These are phyloP conservation scores for Beauveria caledonica DNA, from an alignment of 2,329 filamentous ascomycete genomes.

Conservation along the genomic window DNA sequence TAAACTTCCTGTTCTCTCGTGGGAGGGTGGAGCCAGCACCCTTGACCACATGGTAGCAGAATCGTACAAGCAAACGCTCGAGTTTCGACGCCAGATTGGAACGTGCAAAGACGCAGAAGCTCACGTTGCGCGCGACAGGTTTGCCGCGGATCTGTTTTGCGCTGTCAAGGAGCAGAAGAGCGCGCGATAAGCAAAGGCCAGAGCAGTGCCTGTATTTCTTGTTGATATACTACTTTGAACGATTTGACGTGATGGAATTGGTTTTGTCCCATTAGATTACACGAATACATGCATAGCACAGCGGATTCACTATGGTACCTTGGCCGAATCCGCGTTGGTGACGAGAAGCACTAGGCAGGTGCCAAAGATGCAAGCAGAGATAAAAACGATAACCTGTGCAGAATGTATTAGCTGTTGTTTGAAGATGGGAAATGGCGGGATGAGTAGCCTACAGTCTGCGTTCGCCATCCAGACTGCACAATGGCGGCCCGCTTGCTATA, in stretches of 20 bases:
- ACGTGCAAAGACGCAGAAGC: constrained; percentile 43
- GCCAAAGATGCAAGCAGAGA: constrained; percentile 55
- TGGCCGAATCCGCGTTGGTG: constrained; percentile 20
- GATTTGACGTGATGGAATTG: not conserved
- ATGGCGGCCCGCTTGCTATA: constrained; percentile 73
- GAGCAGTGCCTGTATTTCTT: not conserved
- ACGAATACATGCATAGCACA: not conserved
- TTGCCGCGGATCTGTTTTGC: constrained; percentile 60
- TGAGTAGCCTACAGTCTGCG: constrained; percentile 61
- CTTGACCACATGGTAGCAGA: constrained; percentile 32
- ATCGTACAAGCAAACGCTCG: constrained; percentile 43
- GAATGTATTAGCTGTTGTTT: not conserved
- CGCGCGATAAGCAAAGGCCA: not conserved
- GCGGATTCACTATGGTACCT: not conserved
- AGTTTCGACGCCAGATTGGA: constrained; percentile 60
- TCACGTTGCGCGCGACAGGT: constrained; percentile 22
- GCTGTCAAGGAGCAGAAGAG: constrained; percentile 24
- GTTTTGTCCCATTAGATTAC: not conserved
- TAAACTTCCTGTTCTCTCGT: constrained; percentile 52
- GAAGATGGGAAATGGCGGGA: not conserved
- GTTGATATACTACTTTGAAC: not conserved
- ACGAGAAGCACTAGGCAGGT: constrained; percentile 57
- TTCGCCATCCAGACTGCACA: constrained; percentile 91
- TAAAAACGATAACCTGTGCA: constrained; percentile 49
- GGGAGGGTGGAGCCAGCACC: constrained; percentile 47